phyloP scores from a whole-genome alignment of 345 rosid genomes.

The Raphanus sativus region DNA sequence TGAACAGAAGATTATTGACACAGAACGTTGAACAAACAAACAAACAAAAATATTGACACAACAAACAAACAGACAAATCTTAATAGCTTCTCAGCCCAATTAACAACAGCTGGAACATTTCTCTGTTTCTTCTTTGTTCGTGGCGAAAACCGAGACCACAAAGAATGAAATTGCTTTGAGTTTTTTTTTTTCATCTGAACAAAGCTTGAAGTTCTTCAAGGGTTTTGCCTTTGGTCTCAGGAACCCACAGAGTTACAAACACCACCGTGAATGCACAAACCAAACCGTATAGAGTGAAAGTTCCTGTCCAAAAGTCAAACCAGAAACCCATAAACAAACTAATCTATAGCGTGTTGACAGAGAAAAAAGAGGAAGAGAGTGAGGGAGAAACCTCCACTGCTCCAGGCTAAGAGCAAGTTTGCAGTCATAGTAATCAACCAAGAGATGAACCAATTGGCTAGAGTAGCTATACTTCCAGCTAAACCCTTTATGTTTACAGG shows the following conservation, averaged over 20 bases:
- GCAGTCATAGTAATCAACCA: slow-evolving; percentile 87
- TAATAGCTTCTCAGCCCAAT: background rate
- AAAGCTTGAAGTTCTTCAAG: slow-evolving; percentile 90
- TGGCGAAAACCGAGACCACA: slow-evolving; percentile 25
- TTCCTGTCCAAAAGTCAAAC: slow-evolving; percentile 52
- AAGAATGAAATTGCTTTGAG: slow-evolving; percentile 24
- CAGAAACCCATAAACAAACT: background rate
- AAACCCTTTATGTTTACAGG: slow-evolving; percentile 88
- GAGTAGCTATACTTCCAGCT: slow-evolving; percentile 90
- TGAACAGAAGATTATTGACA: slow-evolving; percentile 1
- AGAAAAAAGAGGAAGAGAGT: slow-evolving; percentile 23
- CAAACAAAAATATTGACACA: background rate
- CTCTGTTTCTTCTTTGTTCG: slow-evolving; percentile 28
- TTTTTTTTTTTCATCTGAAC: slow-evolving; percentile 59
- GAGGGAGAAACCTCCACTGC: slow-evolving; percentile 69
- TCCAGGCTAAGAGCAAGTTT: slow-evolving; percentile 84
- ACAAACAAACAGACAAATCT: background rate
- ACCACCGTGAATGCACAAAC: slow-evolving; percentile 62
- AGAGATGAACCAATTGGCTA: slow-evolving; percentile 68
- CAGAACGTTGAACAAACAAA: background rate
- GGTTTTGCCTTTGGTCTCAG: slow-evolving; percentile 89
- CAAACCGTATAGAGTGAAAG: slow-evolving; percentile 69
- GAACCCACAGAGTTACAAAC: slow-evolving; percentile 69
- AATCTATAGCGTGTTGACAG: background rate
- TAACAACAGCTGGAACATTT: slow-evolving; percentile 30